Conservation (phyloP, 306 rosid genomes). For the Ammopiptanthus mongolicus region DNA sequence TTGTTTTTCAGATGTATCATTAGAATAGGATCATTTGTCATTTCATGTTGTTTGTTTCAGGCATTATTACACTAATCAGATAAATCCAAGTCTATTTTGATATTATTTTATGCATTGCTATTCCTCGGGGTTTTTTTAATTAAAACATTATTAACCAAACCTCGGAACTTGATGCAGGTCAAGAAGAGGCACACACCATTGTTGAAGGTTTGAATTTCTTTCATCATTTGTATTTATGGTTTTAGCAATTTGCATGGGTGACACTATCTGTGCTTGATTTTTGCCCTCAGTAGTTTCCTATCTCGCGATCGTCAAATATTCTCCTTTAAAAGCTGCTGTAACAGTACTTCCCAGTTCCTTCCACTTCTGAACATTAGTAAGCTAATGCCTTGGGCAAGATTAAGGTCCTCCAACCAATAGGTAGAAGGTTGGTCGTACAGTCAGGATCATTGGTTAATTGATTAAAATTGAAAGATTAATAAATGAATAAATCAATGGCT, state of each 20-base stretch:
- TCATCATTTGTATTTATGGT: background rate
- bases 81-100: background rate
- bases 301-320: background rate
- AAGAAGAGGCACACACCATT: conserved; percentile 73
- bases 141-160: conserved; percentile 11
- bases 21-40: background rate
- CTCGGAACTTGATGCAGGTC: conserved; percentile 58
- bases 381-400: too few relatives aligned
- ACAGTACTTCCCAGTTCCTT: background rate
- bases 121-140: background rate
- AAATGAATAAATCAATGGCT: too few relatives aligned
- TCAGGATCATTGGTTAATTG: too few relatives aligned
- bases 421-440: too few relatives aligned
- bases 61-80: background rate
- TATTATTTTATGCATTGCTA: background rate
- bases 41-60: conserved; percentile 3
- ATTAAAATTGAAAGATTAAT: too few relatives aligned
- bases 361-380: background rate
- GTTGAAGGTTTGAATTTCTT: conserved; percentile 66
- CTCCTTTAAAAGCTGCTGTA: background rate
- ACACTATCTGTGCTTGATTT: background rate
- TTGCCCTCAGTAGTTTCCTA: background rate
- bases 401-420: too few relatives aligned
- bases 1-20: conserved; percentile 6
- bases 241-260: conserved; percentile 14